Conservation (phyloP, 2,329 filamentous ascomycete species). For the Didymella keratinophila region DNA sequence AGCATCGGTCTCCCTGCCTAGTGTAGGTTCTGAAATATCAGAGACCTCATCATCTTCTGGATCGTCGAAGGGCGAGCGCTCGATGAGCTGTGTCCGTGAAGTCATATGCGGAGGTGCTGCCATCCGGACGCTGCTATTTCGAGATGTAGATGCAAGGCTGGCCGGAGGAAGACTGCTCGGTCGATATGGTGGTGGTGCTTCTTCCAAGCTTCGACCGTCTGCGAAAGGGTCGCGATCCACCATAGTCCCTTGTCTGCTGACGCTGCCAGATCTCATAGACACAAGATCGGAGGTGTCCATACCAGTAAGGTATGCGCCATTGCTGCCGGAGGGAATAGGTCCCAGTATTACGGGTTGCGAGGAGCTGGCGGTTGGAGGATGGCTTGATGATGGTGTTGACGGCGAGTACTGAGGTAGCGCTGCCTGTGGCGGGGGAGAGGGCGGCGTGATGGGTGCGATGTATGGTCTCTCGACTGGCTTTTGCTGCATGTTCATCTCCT, state of each 20-base stretch:
- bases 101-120: slow-evolving; percentile 19
- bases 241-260: slow-evolving; percentile 16
- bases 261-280: slow-evolving; percentile 37
- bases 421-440: slow-evolving; percentile 20
- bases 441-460: slow-evolving; percentile 32
- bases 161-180: slow-evolving; percentile 42
- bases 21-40: slow-evolving; percentile 35
- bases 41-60: slow-evolving; percentile 42
- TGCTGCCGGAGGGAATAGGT: slow-evolving; percentile 41
- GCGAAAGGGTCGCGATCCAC: slow-evolving; percentile 42
- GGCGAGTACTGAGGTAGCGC: slow-evolving; percentile 27
- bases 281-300: slow-evolving; percentile 50
- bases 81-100: slow-evolving; percentile 36
- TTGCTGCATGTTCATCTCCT: slow-evolving; percentile 41
- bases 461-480: slow-evolving; percentile 25
- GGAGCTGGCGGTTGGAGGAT: slow-evolving; percentile 28
- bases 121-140: slow-evolving; percentile 44
- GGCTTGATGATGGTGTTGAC: slow-evolving; percentile 23
- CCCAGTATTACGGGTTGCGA: slow-evolving; percentile 46
- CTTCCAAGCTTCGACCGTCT: slow-evolving; percentile 39
- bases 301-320: slow-evolving; percentile 48
- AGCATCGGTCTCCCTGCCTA: slow-evolving; percentile 27
- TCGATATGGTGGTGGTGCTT: slow-evolving; percentile 50
- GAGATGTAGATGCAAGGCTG: slow-evolving; percentile 41
- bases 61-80: slow-evolving; percentile 48